phyloP scores from a whole-genome alignment of 768 basidiomycete species.

The Auriscalpium orientale region DNA sequence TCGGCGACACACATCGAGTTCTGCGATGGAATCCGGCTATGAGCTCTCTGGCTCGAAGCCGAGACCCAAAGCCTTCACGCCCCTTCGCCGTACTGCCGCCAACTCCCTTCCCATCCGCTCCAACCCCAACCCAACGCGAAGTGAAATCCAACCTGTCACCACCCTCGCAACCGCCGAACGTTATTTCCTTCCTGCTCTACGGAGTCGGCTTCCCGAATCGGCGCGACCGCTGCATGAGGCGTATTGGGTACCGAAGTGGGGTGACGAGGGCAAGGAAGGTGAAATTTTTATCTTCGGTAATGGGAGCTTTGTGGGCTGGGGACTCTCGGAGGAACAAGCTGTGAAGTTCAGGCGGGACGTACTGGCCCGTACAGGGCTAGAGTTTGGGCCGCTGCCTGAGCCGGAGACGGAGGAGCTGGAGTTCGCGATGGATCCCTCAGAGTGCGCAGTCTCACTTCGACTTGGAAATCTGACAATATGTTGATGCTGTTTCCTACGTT shows the following conservation, averaged over 20 bases:
- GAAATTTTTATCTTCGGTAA: slow-evolving; percentile 87
- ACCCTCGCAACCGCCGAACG: slow-evolving; percentile 85
- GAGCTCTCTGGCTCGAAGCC: slow-evolving; percentile 17
- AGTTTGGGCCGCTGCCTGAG: slow-evolving; percentile 57
- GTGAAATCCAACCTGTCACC: slow-evolving; percentile 71
- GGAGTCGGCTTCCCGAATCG: slow-evolving; percentile 41
- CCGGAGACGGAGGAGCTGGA: slow-evolving; percentile 87
- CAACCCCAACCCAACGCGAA: slow-evolving; percentile 80
- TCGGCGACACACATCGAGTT: too few relatives aligned
- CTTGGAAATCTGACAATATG: not conserved
- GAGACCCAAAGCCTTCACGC: slow-evolving; percentile 78
- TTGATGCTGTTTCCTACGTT: slow-evolving; percentile 5
- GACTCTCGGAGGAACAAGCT: slow-evolving; percentile 70
- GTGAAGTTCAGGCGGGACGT: slow-evolving; percentile 58
- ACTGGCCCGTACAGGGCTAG: slow-evolving; percentile 45
- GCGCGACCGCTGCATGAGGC: slow-evolving; percentile 64
- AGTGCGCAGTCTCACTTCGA: slow-evolving; percentile 43
- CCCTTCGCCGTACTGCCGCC: slow-evolving; percentile 75
- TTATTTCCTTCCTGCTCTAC: slow-evolving; percentile 62
- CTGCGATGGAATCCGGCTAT: too few relatives aligned
- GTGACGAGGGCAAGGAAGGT: slow-evolving; percentile 48
- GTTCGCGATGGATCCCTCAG: slow-evolving; percentile 84
- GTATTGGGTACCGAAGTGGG: slow-evolving; percentile 71
- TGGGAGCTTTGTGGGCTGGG: slow-evolving; percentile 90
- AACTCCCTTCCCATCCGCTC: slow-evolving; percentile 81